phyloP scores from a whole-genome alignment of 805 yeast genomes.

The Candida namnaoensis region DNA sequence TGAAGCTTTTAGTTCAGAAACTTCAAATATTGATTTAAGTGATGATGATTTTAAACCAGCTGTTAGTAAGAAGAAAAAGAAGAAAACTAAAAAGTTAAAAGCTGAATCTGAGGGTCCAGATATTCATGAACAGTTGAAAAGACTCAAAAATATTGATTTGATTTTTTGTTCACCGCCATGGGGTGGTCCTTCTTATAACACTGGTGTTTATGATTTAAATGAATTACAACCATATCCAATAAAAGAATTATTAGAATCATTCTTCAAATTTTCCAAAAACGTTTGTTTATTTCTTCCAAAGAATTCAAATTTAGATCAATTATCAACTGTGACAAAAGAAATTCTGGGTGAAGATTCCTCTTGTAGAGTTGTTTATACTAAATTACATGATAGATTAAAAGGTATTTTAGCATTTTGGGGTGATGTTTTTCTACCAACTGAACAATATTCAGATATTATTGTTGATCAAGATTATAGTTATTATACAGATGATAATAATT shows the following conservation, averaged over 20 bases:
- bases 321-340: conserved; percentile 35
- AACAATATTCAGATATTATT: conserved; percentile 5
- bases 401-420: conserved; percentile 63
- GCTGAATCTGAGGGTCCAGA: neutral
- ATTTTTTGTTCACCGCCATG: conserved; percentile 80
- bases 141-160: conserved; percentile 31
- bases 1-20: neutral
- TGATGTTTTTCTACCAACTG: conserved; percentile 23
- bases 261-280: conserved; percentile 32
- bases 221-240: conserved; percentile 40
- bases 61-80: neutral
- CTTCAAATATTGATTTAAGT: neutral
- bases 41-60: conserved; percentile 6
- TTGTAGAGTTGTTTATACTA: conserved; percentile 37
- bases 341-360: conserved; percentile 34
- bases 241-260: conserved; percentile 31
- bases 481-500: too few relatives aligned
- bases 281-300: conserved; percentile 59
- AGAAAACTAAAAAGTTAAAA: conserved; percentile 1
- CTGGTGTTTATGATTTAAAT: conserved; percentile 34
- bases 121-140: neutral
- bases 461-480: too few relatives aligned
- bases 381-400: conserved; percentile 32
- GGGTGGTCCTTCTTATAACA: conserved; percentile 70
- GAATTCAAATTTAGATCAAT: conserved; percentile 44